Evolutionary conservation across 2,329 filamentous ascomycete species (phyloP), one percentile per base, ranked within the genome.

Genomic region (Clonostachys sp.): DNA sequence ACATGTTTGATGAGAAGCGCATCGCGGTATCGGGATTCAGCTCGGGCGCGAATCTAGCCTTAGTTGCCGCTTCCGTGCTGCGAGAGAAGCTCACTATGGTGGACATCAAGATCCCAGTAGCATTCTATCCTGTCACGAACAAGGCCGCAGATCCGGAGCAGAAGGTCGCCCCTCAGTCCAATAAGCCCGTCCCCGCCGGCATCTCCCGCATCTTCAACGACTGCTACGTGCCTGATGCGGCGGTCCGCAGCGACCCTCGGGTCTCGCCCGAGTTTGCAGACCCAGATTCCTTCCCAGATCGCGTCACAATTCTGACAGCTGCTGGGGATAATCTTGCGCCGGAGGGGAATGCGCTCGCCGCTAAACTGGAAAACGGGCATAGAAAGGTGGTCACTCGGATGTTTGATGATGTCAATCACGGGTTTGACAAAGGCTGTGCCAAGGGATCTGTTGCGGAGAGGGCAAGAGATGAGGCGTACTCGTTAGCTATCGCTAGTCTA

Each of bases 21-120:
- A 52, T 78, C 10, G 74, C 69, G 2, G 42, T 77, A 0, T 71
- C 68, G 7, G 75, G 75, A 0, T 72, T 72, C 42, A 72, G 68
- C 10, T 70, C 71, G 0, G 76, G 76, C 2, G 74, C 61, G 1
- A 74, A 68, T 48, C 55, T 78, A 20, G 67, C 68, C 12, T 53
- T 77, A 0, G 52, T 60, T 1, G 60, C 55, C 2, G 45, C 30
- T 33, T 55, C 55, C 10, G 46, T 56, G 18, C 44, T 61, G 2
- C 55, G 77, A 12, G 38, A 10, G 0, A 16, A 48, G 35, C 48
- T 52, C 18, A 64, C 64, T 53, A 61, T n/a, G 13, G 12, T 77
- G 50, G 73, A 77, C 12, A 77, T 68, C 50, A 69, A 66, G 41
- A 20, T 20, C 20, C 16, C 20, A 24, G 8, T 17, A 9, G 41